Base-by-base conservation (phyloP, 2,329 filamentous ascomycete species). In the Aaosphaeria pasadenensis region DNA sequence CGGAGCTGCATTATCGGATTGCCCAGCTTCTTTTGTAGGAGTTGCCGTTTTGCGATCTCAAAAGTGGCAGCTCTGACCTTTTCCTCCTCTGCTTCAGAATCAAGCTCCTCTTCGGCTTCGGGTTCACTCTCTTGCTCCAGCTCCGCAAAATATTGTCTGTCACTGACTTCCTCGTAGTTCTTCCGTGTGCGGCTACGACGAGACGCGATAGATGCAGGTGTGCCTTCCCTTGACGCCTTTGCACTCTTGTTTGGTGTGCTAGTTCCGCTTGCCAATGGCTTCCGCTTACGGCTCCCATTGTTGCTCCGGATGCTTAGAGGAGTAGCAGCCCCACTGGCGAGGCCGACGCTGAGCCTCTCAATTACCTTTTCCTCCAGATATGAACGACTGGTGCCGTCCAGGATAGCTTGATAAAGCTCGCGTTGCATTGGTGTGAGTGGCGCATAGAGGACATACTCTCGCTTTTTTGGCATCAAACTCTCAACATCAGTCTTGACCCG, bases 401-500 rank as follows among this genome's bases (percentile, higher is more conserved):
- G 61, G 32, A 92, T 96, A 11, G 87, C 82, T 30, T 91, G 81
- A 64, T 99, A 99, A 0, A 99, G 72, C 48, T 96, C 92, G 2
- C 91, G 89, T 64, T 99, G 94, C 57, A 94, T 90, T 28, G 85
- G 81, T 0, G 91, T 96, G 72, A 99, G 84, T 0, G 94, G 94
- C 0, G 94, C 94, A 60, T 94, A 97, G 0, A 99, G 75, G 3
- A 99, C 88, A 57, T 99, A 99, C 68, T 99, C 94, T 30, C 94
- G 83, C 75, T 99, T 99, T 71, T 92, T 95, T 0, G 94, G 94
- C n/a, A 99, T 77, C 42, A 90, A 83, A 2, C 86, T 86, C 46
- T 95, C 92, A 0, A 99, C 94, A 62, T 99, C 94, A 0, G 89
- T 87, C 71, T 99, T 99, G 53, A 99, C 82, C 13, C 94, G 81